These are phyloP conservation scores for Leccinum pallidistipes DNA, from an alignment of 1,284 basidiomycete genomes.

Conservation along the genomic window DNA sequence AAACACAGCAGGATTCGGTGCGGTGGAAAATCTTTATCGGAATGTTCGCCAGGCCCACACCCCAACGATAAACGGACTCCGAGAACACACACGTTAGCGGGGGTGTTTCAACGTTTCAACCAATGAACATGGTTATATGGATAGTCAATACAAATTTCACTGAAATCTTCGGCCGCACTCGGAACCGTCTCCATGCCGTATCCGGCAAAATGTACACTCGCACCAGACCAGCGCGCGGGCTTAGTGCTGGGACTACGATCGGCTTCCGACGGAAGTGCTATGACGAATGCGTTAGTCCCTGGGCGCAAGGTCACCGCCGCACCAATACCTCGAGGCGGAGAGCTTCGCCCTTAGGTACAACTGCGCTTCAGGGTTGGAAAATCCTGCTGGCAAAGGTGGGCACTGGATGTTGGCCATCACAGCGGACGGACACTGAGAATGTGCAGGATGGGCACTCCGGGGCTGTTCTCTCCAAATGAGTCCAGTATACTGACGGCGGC, in stretches of 20 bases:
- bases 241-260: constrained; percentile 27
- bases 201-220: constrained; percentile 11
- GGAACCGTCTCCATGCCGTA: constrained; percentile 21
- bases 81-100: constrained; percentile 31
- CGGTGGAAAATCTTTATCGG: constrained; percentile 24
- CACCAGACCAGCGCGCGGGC: constrained; percentile 22
- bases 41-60: constrained; percentile 19
- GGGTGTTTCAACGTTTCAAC: constrained; percentile 22
- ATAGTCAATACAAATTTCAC: constrained; percentile 34
- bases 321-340: constrained; percentile 37
- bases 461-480: constrained; percentile 13
- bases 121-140: constrained; percentile 25
- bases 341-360: constrained; percentile 35
- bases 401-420: constrained; percentile 13
- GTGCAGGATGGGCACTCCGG: constrained; percentile 10
- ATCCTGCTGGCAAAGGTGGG: constrained; percentile 17
- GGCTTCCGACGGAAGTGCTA: constrained; percentile 27
- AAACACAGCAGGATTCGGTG: constrained; percentile 18
- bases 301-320: constrained; percentile 35
- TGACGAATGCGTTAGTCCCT: constrained; percentile 33
- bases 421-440: constrained; percentile 16
- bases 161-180: constrained; percentile 21
- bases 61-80: constrained; percentile 30
- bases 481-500: constrained; percentile 13
- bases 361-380: constrained; percentile 35